Conservation (phyloP, 768 basidiomycete species). For the Postia placenta region DNA sequence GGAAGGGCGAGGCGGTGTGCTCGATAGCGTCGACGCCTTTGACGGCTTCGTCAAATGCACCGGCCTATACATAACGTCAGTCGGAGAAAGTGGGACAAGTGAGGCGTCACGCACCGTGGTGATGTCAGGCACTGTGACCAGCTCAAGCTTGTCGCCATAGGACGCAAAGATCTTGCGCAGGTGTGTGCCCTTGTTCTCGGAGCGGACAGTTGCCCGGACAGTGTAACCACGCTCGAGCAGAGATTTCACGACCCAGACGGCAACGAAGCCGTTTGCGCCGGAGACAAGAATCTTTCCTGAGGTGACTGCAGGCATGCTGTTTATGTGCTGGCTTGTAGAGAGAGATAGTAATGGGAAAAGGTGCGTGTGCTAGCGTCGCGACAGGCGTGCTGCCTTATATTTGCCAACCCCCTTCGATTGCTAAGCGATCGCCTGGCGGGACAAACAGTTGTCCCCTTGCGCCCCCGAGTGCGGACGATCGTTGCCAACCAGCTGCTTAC, state of each 20-base stretch:
- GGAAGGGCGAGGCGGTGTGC: conserved; percentile 62
- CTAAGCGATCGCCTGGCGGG: neutral
- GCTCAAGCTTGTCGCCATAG: conserved; percentile 31
- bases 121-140: conserved; percentile 43
- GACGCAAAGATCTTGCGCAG: conserved; percentile 31
- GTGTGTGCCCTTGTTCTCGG: conserved; percentile 36
- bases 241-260: conserved; percentile 23
- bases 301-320: conserved; percentile 19
- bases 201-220: conserved; percentile 40
- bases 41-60: conserved; percentile 73
- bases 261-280: conserved; percentile 23
- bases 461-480: neutral
- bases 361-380: neutral
- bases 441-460: neutral
- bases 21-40: conserved; percentile 65
- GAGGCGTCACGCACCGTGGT: conserved; percentile 25
- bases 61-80: conserved; percentile 30
- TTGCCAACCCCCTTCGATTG: neutral
- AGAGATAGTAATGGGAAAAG: neutral
- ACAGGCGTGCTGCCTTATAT: neutral
- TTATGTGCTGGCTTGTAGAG: neutral
- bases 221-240: conserved; percentile 33
- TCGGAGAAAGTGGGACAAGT: neutral
- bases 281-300: conserved; percentile 22
- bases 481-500: too few relatives aligned